Conservation (phyloP, 2,329 filamentous ascomycete genomes). For the Colletotrichum ledebouriae region DNA sequence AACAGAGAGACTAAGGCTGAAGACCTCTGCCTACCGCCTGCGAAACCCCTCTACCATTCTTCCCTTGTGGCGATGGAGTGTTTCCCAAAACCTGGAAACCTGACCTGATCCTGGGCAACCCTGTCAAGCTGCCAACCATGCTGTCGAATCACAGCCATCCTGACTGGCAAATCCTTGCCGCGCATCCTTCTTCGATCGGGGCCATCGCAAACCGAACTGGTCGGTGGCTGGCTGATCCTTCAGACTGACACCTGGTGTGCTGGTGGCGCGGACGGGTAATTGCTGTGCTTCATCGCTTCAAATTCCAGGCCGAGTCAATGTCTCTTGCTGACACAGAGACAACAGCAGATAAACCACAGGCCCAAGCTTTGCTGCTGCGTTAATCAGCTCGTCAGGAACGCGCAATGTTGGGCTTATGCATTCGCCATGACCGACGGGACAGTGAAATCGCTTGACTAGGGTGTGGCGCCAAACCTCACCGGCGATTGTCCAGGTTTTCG, state of each 20-base stretch:
- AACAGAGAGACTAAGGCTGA: too few relatives aligned
- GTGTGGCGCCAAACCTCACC: conserved; percentile 23
- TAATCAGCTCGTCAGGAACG: conserved; percentile 11
- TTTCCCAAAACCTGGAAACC: conserved; percentile 31
- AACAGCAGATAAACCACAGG: background rate
- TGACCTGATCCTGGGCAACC: conserved; percentile 13
- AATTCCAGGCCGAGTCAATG: conserved; percentile 2
- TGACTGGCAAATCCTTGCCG: conserved; percentile 34
- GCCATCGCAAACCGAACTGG: conserved; percentile 28
- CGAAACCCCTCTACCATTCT: background rate
- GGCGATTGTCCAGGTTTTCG: conserved; percentile 23
- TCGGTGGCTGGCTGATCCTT: conserved; percentile 13
- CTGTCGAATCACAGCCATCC: conserved; percentile 36
- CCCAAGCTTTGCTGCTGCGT: background rate
- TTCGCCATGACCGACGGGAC: conserved; percentile 22
- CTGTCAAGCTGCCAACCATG: conserved; percentile 29
- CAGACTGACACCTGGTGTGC: background rate
- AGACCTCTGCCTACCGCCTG: too few relatives aligned
- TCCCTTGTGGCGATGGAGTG: background rate
- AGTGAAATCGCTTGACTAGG: background rate
- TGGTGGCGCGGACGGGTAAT: conserved; percentile 4
- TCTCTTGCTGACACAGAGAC: conserved; percentile 27
- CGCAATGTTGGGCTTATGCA: conserved; percentile 5
- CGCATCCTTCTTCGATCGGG: conserved; percentile 37
- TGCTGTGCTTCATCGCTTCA: background rate